Conservation (phyloP, 176 grass and related monocot genomes). For the Areca catechu region DNA sequence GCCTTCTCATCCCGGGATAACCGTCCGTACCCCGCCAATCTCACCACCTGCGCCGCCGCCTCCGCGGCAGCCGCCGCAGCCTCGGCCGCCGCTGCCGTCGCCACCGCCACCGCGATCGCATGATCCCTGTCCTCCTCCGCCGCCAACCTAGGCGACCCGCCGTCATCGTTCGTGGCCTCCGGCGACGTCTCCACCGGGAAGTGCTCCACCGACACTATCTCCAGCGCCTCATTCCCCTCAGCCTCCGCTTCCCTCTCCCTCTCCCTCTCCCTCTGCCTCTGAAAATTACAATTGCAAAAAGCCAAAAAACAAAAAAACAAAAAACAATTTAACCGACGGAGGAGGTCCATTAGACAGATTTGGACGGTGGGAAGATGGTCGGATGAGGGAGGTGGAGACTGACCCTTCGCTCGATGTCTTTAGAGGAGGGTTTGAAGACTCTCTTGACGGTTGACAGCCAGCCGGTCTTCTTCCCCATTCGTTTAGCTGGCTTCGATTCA, state of each 20-base stretch:
- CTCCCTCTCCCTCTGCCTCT: conserved; percentile 2
- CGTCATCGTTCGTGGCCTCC: conserved; percentile 38
- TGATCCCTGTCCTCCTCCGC: conserved; percentile 17
- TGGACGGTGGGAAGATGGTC: background rate
- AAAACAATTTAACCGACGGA: no score
- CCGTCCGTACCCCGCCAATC: conserved; percentile 29
- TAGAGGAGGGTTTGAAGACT: conserved; percentile 50
- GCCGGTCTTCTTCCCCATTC: conserved; percentile 67
- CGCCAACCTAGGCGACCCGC: background rate
- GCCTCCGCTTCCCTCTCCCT: conserved; percentile 2
- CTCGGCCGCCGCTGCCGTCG: conserved; percentile 33
- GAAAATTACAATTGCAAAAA: background rate
- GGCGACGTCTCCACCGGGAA: conserved; percentile 55
- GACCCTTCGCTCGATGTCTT: conserved; percentile 18
- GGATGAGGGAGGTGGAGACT: background rate
- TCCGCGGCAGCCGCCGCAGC: conserved; percentile 30
- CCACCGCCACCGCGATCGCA: conserved; percentile 14
- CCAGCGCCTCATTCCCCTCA: conserved; percentile 22
- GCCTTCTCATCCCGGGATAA: conserved; percentile 48
- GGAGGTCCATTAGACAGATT: no score
- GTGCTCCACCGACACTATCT: conserved; percentile 64
- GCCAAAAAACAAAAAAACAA: background rate
- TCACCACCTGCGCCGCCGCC: conserved; percentile 50
- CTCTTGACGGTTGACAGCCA: conserved; percentile 62
- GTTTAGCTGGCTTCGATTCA: no score